Evolutionary conservation across 192 early-diverging fungal species (phyloP).

Genomic region (Backusella tuberculispora): DNA sequence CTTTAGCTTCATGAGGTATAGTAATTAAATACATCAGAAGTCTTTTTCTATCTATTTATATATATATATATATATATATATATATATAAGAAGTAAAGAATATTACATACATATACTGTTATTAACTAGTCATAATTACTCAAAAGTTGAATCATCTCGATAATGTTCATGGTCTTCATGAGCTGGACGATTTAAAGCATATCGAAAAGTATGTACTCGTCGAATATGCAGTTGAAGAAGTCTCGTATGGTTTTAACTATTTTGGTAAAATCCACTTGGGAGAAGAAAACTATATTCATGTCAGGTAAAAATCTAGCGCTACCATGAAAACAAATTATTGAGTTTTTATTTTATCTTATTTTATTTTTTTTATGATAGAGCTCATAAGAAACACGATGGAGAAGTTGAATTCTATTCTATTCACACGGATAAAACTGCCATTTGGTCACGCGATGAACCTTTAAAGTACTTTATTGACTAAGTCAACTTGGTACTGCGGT

Average conservation of each 20-base stretch:
- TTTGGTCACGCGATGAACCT: slow-evolving; percentile 55
- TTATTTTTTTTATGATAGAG: slow-evolving; percentile 26
- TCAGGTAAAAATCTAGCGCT: slow-evolving; percentile 37
- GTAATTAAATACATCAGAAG: not conserved
- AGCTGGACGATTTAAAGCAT: slow-evolving; percentile 52
- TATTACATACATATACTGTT: not conserved
- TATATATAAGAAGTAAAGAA: too few relatives aligned
- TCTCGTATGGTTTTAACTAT: slow-evolving; percentile 57
- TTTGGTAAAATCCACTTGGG: slow-evolving; percentile 61
- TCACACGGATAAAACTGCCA: slow-evolving; percentile 50
- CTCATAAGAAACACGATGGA: slow-evolving; percentile 48
- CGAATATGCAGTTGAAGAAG: slow-evolving; percentile 55
- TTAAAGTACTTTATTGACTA: slow-evolving; percentile 57
- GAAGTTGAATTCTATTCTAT: slow-evolving; percentile 52
- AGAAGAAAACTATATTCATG: slow-evolving; percentile 56
- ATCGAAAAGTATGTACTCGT: slow-evolving; percentile 49
- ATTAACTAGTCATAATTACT: not conserved
- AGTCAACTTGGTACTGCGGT: slow-evolving; percentile 4
- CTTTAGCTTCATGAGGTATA: slow-evolving; percentile 34
- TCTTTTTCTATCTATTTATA: not conserved
- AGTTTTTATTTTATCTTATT: not conserved
- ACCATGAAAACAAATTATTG: not conserved
- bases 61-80: too few relatives aligned
- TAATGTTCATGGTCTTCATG: slow-evolving; percentile 50
- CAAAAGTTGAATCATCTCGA: slow-evolving; percentile 44